Evolutionary conservation across 1,284 basidiomycete genomes (phyloP).

Genomic region (Rhodofomes roseus): DNA sequence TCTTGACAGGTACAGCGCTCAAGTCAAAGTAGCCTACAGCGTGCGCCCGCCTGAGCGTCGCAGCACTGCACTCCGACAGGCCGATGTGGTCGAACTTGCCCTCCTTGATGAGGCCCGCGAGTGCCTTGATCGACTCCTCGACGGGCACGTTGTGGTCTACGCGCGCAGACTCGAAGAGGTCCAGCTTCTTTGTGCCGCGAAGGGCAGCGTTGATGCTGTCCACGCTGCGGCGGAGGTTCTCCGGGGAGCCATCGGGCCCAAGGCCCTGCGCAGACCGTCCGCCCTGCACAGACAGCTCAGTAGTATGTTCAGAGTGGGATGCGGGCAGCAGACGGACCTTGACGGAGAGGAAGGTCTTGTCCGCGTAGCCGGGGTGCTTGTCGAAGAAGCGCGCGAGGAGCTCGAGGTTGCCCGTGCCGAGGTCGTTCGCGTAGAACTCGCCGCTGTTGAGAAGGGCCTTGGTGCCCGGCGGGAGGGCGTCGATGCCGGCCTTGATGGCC

Average conservation of each 20-base stretch:
- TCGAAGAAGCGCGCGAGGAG: conserved; percentile 42
- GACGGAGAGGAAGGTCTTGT: conserved; percentile 45
- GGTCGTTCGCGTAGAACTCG: conserved; percentile 40
- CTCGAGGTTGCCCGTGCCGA: conserved; percentile 36
- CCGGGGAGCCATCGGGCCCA: conserved; percentile 26
- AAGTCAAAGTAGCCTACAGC: conserved; percentile 3
- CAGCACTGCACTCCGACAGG: conserved; percentile 44
- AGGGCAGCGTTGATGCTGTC: conserved; percentile 35
- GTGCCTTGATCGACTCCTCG: conserved; percentile 27
- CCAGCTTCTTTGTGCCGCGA: conserved; percentile 40
- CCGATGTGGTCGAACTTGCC: conserved; percentile 47
- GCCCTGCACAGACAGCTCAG: not conserved
- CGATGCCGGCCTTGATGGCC: conserved; percentile 57
- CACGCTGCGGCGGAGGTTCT: conserved; percentile 40
- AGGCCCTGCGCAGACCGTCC: not conserved
- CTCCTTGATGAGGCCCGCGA: conserved; percentile 29
- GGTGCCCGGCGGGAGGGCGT: conserved; percentile 39
- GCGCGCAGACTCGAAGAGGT: conserved; percentile 40
- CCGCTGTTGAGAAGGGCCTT: conserved; percentile 45
- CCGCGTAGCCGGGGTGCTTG: conserved; percentile 50
- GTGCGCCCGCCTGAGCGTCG: conserved; percentile 36
- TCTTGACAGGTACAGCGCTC: too few species aligned
- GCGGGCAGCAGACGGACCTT: conserved; percentile 25
- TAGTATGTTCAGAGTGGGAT: not conserved
- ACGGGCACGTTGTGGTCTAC: conserved; percentile 28